Percentiles rank a stretch among this genome's conserved stretches.
Conservation (phyloP, 163 green algal genomes). For the Chloromonas sp. region DNA sequence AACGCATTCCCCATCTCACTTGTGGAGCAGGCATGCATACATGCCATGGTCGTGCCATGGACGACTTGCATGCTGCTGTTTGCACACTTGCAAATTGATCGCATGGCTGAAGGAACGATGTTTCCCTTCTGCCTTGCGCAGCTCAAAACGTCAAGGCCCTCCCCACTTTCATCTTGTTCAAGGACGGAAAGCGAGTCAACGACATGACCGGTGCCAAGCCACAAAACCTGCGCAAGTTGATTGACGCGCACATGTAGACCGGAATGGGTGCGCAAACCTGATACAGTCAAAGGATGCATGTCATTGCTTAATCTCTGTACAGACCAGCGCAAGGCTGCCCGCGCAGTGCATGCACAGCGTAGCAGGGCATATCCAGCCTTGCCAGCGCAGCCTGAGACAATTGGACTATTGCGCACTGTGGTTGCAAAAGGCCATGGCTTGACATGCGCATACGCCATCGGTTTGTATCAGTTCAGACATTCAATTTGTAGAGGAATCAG, state of each 20-base stretch:
- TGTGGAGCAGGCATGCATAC: not conserved
- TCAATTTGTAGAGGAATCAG: too few relatives aligned
- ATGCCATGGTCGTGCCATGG: not conserved
- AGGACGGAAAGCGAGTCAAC: constrained; percentile 7
- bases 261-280: too few relatives aligned
- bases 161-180: constrained; percentile 15
- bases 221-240: not conserved
- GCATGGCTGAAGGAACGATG: not conserved
- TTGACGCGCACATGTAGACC: constrained; percentile 4
- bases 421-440: too few relatives aligned
- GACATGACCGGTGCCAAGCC: constrained; percentile 15
- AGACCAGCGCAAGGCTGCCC: too few relatives aligned
- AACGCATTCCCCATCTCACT: not conserved
- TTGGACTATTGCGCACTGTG: too few relatives aligned
- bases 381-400: too few relatives aligned
- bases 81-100: not conserved
- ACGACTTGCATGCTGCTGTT: not conserved
- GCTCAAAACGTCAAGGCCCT: constrained; percentile 10
- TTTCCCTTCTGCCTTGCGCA: not conserved
- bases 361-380: too few relatives aligned
- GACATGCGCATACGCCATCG: too few relatives aligned
- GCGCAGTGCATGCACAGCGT: too few relatives aligned
- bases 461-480: too few relatives aligned
- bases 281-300: too few relatives aligned
- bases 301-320: too few relatives aligned